Evolutionary conservation across 371 early-diverging fungal genomes (phyloP).

Genomic region (Mucor irregularis): DNA sequence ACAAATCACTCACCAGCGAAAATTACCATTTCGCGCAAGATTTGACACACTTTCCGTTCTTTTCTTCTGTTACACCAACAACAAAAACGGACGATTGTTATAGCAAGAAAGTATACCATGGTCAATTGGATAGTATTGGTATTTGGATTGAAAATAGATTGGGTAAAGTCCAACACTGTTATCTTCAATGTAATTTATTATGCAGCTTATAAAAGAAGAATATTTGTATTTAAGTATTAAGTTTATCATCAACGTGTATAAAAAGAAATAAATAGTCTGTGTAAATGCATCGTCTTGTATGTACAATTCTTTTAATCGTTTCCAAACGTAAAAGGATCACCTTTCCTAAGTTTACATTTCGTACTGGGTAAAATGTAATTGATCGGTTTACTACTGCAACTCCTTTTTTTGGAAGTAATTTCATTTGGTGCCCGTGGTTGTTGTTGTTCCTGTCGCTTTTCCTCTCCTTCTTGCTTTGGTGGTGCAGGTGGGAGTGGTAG

Average conservation of each 20-base stretch:
- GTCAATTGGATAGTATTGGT: slow-evolving; percentile 5
- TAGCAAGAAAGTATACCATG: no score
- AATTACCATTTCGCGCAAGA: slow-evolving; percentile 34
- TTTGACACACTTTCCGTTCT: slow-evolving; percentile 24
- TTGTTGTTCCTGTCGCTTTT: neutral
- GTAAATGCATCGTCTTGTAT: no score
- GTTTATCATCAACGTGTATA: neutral
- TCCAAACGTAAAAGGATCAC: slow-evolving; percentile 24
- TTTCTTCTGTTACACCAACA: slow-evolving; percentile 7
- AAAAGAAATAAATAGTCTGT: neutral
- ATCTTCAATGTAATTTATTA: slow-evolving; percentile 21
- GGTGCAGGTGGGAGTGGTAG: neutral
- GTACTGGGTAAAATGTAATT: slow-evolving; percentile 15
- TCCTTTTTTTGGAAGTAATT: neutral
- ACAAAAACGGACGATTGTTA: neutral
- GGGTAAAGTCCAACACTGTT: slow-evolving; percentile 6
- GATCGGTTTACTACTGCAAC: slow-evolving; percentile 7
- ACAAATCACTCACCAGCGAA: slow-evolving; percentile 18
- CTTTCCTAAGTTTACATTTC: slow-evolving; percentile 22
- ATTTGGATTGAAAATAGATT: slow-evolving; percentile 19
- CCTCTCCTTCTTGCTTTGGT: neutral
- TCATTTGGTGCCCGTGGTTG: neutral
- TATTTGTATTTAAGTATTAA: no score
- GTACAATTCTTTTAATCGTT: no score
- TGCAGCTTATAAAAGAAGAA: neutral